A percentile compares a stretch with the other conserved stretches of the same genome.
These are phyloP conservation scores for Cylindrotheca closterium DNA, from an alignment of 108 stramenopile genomes.

Conservation along the genomic window DNA sequence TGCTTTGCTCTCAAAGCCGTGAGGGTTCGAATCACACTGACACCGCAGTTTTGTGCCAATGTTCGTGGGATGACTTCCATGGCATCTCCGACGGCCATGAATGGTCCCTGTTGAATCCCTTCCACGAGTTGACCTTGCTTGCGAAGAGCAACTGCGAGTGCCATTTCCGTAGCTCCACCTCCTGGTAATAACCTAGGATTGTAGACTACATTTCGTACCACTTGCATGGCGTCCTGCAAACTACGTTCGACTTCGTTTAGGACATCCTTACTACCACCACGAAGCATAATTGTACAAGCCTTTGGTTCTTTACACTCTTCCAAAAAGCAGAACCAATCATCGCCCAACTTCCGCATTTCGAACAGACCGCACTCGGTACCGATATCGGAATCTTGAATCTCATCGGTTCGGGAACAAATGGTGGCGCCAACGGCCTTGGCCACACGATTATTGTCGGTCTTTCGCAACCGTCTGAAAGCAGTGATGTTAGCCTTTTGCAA, in stretches of 20 bases:
- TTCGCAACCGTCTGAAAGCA: constrained; percentile 96
- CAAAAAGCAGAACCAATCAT: constrained; percentile 97
- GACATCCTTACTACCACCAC: constrained; percentile 99
- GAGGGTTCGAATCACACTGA: constrained; percentile 96
- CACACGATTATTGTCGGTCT: constrained; percentile 99
- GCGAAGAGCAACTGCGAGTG: constrained; percentile 89
- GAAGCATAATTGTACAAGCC: constrained; percentile 97
- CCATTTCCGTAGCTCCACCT: constrained; percentile 99
- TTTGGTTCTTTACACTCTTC: constrained; percentile 98
- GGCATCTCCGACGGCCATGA: constrained; percentile 95
- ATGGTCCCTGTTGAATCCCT: constrained; percentile 94
- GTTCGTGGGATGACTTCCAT: constrained; percentile 99
- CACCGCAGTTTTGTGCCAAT: constrained; percentile 98
- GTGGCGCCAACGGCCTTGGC: constrained; percentile 98
- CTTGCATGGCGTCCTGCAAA: constrained; percentile 99
- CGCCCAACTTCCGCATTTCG: constrained; percentile 98
- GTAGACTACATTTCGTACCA: constrained; percentile 98
- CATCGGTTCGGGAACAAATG: constrained; percentile 97
- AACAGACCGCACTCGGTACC: constrained; percentile 98
- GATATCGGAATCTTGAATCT: constrained; percentile 97
- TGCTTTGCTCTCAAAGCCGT: constrained; percentile 97
- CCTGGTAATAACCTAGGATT: constrained; percentile 97
- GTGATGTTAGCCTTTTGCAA: constrained; percentile 98
- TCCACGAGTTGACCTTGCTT: constrained; percentile 72
- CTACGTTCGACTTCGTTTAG: constrained; percentile 99